Percentiles rank a stretch among this genome's conserved stretches.
Conservation (phyloP, 2,329 filamentous ascomycete genomes). For the Sarocladiaceae sp. region DNA sequence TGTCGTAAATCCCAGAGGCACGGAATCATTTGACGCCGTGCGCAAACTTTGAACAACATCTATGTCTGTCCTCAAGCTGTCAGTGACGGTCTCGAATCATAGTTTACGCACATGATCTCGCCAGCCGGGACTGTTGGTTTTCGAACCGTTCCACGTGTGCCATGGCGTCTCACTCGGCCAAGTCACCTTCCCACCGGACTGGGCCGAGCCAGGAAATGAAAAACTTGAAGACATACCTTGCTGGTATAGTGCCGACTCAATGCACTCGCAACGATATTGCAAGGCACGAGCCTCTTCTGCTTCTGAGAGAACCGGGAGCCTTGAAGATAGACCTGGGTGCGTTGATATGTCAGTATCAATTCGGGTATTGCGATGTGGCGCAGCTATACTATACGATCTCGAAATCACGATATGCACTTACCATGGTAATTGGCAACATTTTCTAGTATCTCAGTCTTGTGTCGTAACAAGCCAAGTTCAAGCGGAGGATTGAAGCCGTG, state of each 20-base stretch:
- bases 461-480: slow-evolving; percentile 52
- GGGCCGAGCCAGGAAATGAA: neutral
- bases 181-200: no score
- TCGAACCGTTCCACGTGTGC: no score
- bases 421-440: slow-evolving; percentile 44
- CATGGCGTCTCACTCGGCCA: no score
- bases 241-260: slow-evolving; percentile 46
- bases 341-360: slow-evolving; percentile 6
- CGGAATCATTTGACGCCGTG: slow-evolving; percentile 21
- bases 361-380: slow-evolving; percentile 6
- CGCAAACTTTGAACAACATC: slow-evolving; percentile 27
- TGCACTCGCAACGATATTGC: slow-evolving; percentile 56
- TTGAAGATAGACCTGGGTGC: slow-evolving; percentile 21
- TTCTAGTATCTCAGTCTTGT: slow-evolving; percentile 48
- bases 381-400: neutral
- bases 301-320: slow-evolving; percentile 44
- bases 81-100: no score
- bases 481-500: slow-evolving; percentile 42
- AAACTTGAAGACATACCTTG: slow-evolving; percentile 22
- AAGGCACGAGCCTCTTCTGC: slow-evolving; percentile 53
- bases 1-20: slow-evolving; percentile 41
- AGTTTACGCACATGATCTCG: no score
- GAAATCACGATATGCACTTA: slow-evolving; percentile 23
- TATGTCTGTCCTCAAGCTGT: slow-evolving; percentile 18
- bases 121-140: no score